Base-by-base conservation (phyloP, 2,329 filamentous ascomycete genomes). In the Cytospora schulzeri region DNA sequence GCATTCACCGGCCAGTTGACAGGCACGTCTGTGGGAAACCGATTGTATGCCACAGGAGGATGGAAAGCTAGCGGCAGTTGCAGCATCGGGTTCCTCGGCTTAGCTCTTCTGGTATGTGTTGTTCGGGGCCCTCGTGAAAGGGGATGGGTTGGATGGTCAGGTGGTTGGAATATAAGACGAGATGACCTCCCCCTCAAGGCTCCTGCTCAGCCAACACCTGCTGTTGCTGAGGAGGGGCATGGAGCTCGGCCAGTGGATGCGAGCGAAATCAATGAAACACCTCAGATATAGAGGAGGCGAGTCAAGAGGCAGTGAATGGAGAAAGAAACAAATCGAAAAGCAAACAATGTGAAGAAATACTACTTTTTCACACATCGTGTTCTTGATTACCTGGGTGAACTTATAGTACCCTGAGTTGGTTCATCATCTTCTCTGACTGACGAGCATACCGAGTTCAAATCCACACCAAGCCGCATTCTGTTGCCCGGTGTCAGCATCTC, bases 1-100 rank as follows among this genome's bases (percentile, higher is more conserved):
- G 87, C 85, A 0, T 94, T 94, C 71, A 86, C 84, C 31, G 91
- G 91, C 0, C 91, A 95, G 77, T 70, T 95, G 55, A 88, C 88
- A 2, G 91, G 91, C 11, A 71, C 69, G 3, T 68, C 69, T 19
- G 69, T 70, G 9, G 67, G 69, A 19, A 71, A 71, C 52, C 28
- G 53, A 11, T 51, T 70, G 14, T 70, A 71, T 53, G 69, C 69
- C 22, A 11, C 76, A 33, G 82, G 83, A 1, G 83, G 83, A 0
- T 85, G 83, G 83, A 75, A 72, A 9, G 79, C 76, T 66, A 84
- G 81, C 62, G 79, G 81, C 0, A 76, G 74, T 9, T 77, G 75
- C 51, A 78, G 76, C 29, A 75, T 80, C 64, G 78, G 73, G 0
- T 75, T 79, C 14, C 72, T 79, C 11, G 74, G 71, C 2, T 66